Evolutionary conservation across 2,329 filamentous ascomycete genomes (phyloP), one percentile per base, ranked within the genome.

Genomic region (Fusarium foetens): DNA sequence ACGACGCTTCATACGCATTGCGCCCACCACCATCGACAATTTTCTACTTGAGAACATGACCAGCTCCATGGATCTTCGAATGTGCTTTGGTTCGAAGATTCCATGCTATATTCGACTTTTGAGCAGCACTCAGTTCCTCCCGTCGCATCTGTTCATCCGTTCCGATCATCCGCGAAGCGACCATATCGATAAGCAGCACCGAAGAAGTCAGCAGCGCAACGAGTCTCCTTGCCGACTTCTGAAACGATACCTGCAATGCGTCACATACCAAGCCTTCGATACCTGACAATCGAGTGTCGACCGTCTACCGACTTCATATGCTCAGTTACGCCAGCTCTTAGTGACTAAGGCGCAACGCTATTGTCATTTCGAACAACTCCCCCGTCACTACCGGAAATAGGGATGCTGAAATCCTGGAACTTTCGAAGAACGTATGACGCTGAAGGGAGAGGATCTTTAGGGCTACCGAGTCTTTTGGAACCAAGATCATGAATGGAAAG

Each of bases 11-110:
- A 48, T 19, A 27, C 66, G 41, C 60, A 31, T 63, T 46, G 66
- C 70, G 70, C 66, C 49, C 70, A 46, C 46, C 35, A 36, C 41
- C 36, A 46, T 46, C 63, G 55, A 61, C n/a, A 51, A 51, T 14
- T 55, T 35, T 66, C 46, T 58, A 29, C 27, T 49, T 36, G 38
- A 58, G 39, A 55, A 36, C 14, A 53, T 58, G 31, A 52, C 23
- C 41, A 23, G 13, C 27, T 48, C 52, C 31, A 19, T 29, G 13
- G n/a, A 39, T 46, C n/a, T 23, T 23, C 10, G 31, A 49, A 31
- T 16, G 39, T 49, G 5, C 39, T 59, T 39, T 21, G 43, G n/a
- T 42, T 70, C 54, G 43, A 38, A 36, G 39, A 48, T 35, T 59
- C 21, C 35, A 48, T 25, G 23, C 42, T 31, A 25, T 48, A 31